Conservation (phyloP, 2,329 filamentous ascomycete species). For the Aspergillus tamarii region DNA sequence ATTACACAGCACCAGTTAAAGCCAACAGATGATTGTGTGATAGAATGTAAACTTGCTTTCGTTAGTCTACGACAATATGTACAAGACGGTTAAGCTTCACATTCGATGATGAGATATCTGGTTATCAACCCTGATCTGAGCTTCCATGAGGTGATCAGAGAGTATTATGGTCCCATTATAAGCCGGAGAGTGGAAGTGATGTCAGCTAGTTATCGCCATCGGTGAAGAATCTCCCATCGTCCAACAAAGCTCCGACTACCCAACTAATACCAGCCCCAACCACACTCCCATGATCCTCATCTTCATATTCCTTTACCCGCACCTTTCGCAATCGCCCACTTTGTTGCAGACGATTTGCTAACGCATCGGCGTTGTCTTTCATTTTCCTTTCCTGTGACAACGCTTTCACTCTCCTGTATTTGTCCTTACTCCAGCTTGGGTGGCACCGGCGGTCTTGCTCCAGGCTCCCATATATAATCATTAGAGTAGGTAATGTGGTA, state of each 20-base stretch:
- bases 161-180: background rate
- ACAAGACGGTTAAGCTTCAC: too few species aligned
- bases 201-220: background rate
- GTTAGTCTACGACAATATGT: too few species aligned
- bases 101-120: too few species aligned
- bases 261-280: constrained; percentile 16
- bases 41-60: too few species aligned
- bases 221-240: background rate
- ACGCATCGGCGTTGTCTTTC: constrained; percentile 2
- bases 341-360: constrained; percentile 10
- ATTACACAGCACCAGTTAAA: too few species aligned
- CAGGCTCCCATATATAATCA: constrained; percentile 33
- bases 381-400: constrained; percentile 31
- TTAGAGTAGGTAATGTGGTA: constrained; percentile 34
- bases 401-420: background rate
- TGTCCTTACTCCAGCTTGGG: constrained; percentile 8
- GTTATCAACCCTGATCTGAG: too few species aligned
- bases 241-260: background rate
- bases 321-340: constrained; percentile 20
- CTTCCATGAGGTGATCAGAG: too few species aligned
- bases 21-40: too few species aligned
- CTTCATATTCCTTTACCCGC: constrained; percentile 25
- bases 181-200: background rate
- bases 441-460: constrained; percentile 33
- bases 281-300: constrained; percentile 38